Conservation (phyloP, 2,329 filamentous ascomycete genomes). For the Cercospora citrullina region DNA sequence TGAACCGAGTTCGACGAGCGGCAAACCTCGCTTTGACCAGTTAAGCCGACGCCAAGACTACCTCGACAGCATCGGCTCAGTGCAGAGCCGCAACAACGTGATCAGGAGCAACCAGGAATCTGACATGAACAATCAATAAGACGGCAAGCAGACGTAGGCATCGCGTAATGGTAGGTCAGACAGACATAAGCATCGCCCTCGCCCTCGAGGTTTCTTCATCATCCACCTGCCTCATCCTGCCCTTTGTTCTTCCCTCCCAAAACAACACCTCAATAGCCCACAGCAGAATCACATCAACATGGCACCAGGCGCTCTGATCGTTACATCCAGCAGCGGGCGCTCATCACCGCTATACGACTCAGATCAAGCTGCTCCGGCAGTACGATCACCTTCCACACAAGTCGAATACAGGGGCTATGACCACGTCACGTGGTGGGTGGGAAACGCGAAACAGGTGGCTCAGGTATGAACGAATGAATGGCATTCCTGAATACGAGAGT, state of each 20-base stretch:
- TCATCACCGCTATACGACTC: slow-evolving; percentile 29
- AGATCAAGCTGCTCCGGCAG: slow-evolving; percentile 16
- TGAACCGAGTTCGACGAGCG: slow-evolving; percentile 6
- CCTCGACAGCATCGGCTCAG: background rate
- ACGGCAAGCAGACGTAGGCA: slow-evolving; percentile 1
- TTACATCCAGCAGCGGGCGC: slow-evolving; percentile 35
- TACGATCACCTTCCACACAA: slow-evolving; percentile 16
- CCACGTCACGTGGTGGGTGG: slow-evolving; percentile 93
- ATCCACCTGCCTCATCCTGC: background rate
- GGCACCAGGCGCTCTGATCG: slow-evolving; percentile 43
- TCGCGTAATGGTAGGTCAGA: slow-evolving; percentile 6
- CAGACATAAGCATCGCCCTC: slow-evolving; percentile 15
- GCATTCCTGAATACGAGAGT: background rate
- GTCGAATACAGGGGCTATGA: slow-evolving; percentile 75
- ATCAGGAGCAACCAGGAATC: slow-evolving; percentile 8
- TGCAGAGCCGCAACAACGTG: slow-evolving; percentile 12
- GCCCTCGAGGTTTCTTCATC: slow-evolving; percentile 2
- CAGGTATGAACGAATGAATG: slow-evolving; percentile 29
- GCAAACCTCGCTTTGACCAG: background rate
- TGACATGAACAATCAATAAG: slow-evolving; percentile 12
- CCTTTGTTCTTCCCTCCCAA: background rate
- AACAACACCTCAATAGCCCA: background rate
- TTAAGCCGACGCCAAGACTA: background rate
- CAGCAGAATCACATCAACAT: slow-evolving; percentile 26
- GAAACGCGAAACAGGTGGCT: slow-evolving; percentile 93